phyloP scores from a whole-genome alignment of 306 rosid species.

The Lagenaria siceraria region DNA sequence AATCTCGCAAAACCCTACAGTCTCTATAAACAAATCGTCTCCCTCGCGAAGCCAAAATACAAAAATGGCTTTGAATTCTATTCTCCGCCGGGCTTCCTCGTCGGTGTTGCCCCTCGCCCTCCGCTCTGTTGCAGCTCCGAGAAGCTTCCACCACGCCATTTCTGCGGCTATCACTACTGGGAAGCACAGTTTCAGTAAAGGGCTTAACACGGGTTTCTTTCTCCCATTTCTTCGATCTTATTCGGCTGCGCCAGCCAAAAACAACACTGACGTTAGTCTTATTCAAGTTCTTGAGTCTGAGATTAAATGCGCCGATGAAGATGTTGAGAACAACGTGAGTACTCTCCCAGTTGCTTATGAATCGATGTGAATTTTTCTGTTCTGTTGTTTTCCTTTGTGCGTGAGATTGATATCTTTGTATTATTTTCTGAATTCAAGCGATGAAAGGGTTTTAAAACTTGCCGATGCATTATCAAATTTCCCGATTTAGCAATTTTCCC shows the following conservation, averaged over 20 bases:
- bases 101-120: constrained; percentile 28
- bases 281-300: constrained; percentile 36
- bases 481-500: background rate
- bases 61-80: constrained; percentile 52
- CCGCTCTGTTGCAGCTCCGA: constrained; percentile 28
- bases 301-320: constrained; percentile 42
- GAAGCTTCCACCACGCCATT: constrained; percentile 31
- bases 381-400: background rate
- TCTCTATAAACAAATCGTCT: background rate
- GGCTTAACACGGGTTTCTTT: constrained; percentile 12
- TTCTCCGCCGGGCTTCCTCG: constrained; percentile 51
- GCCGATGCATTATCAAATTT: background rate
- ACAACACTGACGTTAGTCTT: constrained; percentile 20
- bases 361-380: background rate
- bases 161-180: constrained; percentile 18
- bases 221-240: constrained; percentile 34
- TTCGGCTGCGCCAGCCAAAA: constrained; percentile 18
- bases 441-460: background rate
- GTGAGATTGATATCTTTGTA: background rate
- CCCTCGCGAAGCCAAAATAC: background rate
- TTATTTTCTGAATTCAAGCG: background rate
- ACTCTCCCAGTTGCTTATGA: background rate
- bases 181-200: constrained; percentile 7
- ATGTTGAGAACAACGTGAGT: constrained; percentile 6
- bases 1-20: background rate